Evolutionary conservation across 768 basidiomycete species (phyloP).

Genomic region (Paxillus rubicundulus): DNA sequence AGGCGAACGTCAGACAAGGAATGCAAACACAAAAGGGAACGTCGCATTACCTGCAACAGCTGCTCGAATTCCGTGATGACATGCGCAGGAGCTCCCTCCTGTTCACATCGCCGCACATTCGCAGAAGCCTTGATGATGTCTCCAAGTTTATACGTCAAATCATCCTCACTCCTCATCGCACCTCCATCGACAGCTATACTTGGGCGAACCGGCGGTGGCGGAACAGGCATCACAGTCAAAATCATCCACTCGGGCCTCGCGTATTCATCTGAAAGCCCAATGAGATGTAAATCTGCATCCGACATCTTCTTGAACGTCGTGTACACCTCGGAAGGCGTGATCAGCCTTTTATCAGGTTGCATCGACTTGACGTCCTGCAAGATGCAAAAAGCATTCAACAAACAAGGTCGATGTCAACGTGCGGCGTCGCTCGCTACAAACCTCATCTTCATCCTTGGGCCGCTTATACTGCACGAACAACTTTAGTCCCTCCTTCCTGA

Average conservation of each 20-base stretch:
- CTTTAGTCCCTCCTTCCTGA: slow-evolving; percentile 94
- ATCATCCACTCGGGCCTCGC: slow-evolving; percentile 99
- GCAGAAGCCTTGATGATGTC: slow-evolving; percentile 96
- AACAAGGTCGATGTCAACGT: not conserved
- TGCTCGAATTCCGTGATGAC: slow-evolving; percentile 96
- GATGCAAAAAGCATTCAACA: slow-evolving; percentile 11
- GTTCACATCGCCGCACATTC: slow-evolving; percentile 87
- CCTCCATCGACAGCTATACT: slow-evolving; percentile 98
- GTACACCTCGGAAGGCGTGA: slow-evolving; percentile 87
- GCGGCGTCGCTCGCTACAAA: slow-evolving; percentile 38
- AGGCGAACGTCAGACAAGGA: not conserved
- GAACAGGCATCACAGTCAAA: slow-evolving; percentile 94
- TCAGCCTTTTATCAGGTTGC: slow-evolving; percentile 78
- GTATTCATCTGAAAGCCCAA: slow-evolving; percentile 93
- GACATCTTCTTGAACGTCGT: slow-evolving; percentile 96
- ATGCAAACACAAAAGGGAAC: not conserved
- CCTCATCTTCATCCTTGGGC: slow-evolving; percentile 93
- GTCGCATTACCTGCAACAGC: slow-evolving; percentile 75
- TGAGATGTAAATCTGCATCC: slow-evolving; percentile 78
- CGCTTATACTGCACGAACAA: slow-evolving; percentile 94
- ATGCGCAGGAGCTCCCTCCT: slow-evolving; percentile 95
- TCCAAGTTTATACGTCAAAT: slow-evolving; percentile 96
- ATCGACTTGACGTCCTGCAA: slow-evolving; percentile 73
- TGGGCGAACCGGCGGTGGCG: slow-evolving; percentile 96
- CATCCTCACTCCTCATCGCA: slow-evolving; percentile 95